These are phyloP conservation scores for Beauveria caledonica DNA, from an alignment of 2,329 filamentous ascomycete genomes.

Conservation along the genomic window DNA sequence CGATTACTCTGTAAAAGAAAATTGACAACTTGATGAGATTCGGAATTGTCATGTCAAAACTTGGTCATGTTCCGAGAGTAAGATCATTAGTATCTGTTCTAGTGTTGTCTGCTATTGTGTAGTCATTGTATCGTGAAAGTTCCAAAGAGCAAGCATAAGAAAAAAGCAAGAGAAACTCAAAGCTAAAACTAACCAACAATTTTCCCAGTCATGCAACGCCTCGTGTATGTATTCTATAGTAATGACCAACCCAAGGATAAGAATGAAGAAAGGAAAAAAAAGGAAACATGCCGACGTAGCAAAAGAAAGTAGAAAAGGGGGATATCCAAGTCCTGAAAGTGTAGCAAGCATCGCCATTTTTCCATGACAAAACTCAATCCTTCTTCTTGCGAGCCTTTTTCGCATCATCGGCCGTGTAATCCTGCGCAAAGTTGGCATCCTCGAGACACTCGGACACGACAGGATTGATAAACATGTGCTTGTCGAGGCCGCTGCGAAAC, in stretches of 20 bases:
- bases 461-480: slow-evolving; percentile 30
- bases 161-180: background rate
- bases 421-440: slow-evolving; percentile 25
- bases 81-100: background rate
- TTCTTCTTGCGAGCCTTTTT: slow-evolving; percentile 9
- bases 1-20: too few relatives aligned
- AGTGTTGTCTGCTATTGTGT: background rate
- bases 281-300: background rate
- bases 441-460: slow-evolving; percentile 31
- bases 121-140: background rate
- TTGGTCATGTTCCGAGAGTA: background rate
- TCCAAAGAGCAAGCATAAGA: background rate
- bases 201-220: slow-evolving; percentile 5
- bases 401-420: slow-evolving; percentile 8
- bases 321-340: background rate
- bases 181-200: background rate
- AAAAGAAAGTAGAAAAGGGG: background rate
- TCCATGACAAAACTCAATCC: background rate
- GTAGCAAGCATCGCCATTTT: background rate
- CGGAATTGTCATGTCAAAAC: too few relatives aligned
- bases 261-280: background rate
- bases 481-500: slow-evolving; percentile 36
- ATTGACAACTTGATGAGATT: too few relatives aligned
- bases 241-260: background rate
- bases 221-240: slow-evolving; percentile 2